Evolutionary conservation across 2,329 filamentous ascomycete species (phyloP).

Genomic region (Penicillium sp.): DNA sequence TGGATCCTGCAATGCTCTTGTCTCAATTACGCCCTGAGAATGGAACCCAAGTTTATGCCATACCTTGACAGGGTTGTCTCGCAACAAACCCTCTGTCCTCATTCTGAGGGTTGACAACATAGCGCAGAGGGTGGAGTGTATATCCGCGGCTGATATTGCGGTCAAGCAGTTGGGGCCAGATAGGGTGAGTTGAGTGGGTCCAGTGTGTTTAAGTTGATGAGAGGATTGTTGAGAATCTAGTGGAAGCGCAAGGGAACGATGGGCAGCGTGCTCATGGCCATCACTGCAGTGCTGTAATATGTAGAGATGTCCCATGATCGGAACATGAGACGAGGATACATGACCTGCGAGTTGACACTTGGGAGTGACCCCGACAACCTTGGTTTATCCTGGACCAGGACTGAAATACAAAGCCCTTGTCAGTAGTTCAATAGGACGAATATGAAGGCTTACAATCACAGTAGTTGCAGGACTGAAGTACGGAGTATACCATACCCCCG

Average conservation of each 20-base stretch:
- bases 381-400: not conserved
- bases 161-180: slow-evolving; percentile 25
- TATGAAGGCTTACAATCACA: not conserved
- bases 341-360: slow-evolving; percentile 11
- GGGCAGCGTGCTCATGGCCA: slow-evolving; percentile 3
- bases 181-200: slow-evolving; percentile 22
- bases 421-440: not conserved
- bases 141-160: slow-evolving; percentile 20
- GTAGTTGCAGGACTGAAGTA: not conserved
- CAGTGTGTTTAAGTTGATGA: slow-evolving; percentile 6
- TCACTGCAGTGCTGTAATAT: not conserved
- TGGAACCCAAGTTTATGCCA: too few relatives aligned
- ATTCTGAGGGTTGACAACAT: not conserved
- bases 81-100: not conserved
- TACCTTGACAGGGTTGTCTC: too few relatives aligned
- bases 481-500: not conserved
- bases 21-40: too few relatives aligned
- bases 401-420: not conserved
- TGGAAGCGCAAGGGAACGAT: not conserved
- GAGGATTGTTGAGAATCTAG: not conserved
- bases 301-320: slow-evolving; percentile 21
- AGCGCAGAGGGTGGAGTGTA: not conserved
- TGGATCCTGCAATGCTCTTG: too few relatives aligned
- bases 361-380: not conserved
- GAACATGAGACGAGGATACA: slow-evolving; percentile 19